A percentile compares a stretch with the other conserved stretches of the same genome.
Evolutionary conservation across 768 basidiomycete species (phyloP).

Genomic region (Filobasidium floriforme): DNA sequence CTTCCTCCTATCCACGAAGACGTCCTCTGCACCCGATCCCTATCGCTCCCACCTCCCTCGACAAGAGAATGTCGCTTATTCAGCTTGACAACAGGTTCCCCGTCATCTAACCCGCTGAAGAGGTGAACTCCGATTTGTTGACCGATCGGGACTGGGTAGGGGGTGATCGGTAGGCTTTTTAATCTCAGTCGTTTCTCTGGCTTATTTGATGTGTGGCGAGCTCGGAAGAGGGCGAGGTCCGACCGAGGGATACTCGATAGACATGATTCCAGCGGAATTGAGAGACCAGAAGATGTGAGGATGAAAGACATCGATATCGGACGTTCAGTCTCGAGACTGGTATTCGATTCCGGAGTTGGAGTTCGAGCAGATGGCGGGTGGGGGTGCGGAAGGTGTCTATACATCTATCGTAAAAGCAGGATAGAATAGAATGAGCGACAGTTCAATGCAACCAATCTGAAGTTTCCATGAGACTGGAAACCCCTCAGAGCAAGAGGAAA

Average conservation of each 20-base stretch:
- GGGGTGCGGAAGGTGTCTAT: slow-evolving; percentile 23
- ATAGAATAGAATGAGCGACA: not conserved
- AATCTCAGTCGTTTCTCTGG: slow-evolving; percentile 43
- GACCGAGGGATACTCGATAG: slow-evolving; percentile 57
- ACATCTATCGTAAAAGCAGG: slow-evolving; percentile 10
- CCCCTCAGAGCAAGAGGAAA: no score
- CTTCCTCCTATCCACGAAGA: slow-evolving; percentile 53
- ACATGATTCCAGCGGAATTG: slow-evolving; percentile 49
- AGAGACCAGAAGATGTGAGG: slow-evolving; percentile 37
- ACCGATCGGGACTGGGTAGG: slow-evolving; percentile 54
- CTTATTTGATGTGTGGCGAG: no score
- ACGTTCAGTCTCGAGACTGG: not conserved
- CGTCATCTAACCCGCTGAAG: slow-evolving; percentile 47
- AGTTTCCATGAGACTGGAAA: no score
- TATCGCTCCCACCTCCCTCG: slow-evolving; percentile 52
- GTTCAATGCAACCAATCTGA: no score
- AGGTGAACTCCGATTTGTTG: slow-evolving; percentile 54
- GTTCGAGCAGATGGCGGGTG: slow-evolving; percentile 27
- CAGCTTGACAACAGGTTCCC: slow-evolving; percentile 35
- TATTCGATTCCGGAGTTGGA: not conserved
- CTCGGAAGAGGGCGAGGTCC: slow-evolving; percentile 57
- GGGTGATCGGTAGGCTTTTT: slow-evolving; percentile 53
- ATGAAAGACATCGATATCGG: slow-evolving; percentile 46
- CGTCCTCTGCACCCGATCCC: slow-evolving; percentile 1
- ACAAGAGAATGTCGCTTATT: slow-evolving; percentile 50